These are phyloP conservation scores for Pezicula radicicola DNA, from an alignment of 2,329 filamentous ascomycete species.

Conservation along the genomic window DNA sequence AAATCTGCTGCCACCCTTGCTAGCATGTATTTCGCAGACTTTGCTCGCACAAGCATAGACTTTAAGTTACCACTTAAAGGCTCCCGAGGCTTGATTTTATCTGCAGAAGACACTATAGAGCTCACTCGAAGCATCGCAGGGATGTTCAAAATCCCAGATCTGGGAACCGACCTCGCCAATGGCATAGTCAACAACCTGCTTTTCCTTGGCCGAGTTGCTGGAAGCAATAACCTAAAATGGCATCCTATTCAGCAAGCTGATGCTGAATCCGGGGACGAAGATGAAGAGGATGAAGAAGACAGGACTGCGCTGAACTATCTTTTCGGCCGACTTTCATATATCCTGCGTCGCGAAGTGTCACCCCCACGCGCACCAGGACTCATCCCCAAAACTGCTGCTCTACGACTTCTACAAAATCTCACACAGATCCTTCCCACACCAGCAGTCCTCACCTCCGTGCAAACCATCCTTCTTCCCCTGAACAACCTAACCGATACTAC, in stretches of 20 bases:
- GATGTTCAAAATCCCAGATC: constrained; percentile 57
- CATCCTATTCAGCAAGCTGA: constrained; percentile 39
- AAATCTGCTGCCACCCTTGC: constrained; percentile 72
- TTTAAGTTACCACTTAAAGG: constrained; percentile 61
- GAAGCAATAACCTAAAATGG: constrained; percentile 52
- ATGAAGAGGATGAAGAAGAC: constrained; percentile 41
- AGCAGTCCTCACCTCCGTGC: constrained; percentile 60
- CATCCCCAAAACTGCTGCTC: constrained; percentile 70
- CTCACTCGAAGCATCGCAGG: constrained; percentile 48
- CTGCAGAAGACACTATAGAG: constrained; percentile 59
- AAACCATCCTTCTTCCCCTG: constrained; percentile 63
- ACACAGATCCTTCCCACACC: constrained; percentile 56
- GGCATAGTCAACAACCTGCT: constrained; percentile 80
- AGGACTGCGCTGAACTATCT: constrained; percentile 67
- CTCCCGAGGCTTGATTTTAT: constrained; percentile 67
- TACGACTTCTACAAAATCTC: constrained; percentile 72
- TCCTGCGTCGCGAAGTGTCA: constrained; percentile 72
- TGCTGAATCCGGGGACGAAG: constrained; percentile 36
- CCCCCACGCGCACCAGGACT: constrained; percentile 60
- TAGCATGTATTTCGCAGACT: constrained; percentile 75
- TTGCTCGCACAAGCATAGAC: constrained; percentile 61
- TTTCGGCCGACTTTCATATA: constrained; percentile 72
- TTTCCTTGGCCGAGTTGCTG: constrained; percentile 70
- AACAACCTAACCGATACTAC: constrained; percentile 81
- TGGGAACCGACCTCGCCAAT: constrained; percentile 72